Base-by-base conservation (phyloP, 768 basidiomycete genomes). In the Lentinula aciculospora region DNA sequence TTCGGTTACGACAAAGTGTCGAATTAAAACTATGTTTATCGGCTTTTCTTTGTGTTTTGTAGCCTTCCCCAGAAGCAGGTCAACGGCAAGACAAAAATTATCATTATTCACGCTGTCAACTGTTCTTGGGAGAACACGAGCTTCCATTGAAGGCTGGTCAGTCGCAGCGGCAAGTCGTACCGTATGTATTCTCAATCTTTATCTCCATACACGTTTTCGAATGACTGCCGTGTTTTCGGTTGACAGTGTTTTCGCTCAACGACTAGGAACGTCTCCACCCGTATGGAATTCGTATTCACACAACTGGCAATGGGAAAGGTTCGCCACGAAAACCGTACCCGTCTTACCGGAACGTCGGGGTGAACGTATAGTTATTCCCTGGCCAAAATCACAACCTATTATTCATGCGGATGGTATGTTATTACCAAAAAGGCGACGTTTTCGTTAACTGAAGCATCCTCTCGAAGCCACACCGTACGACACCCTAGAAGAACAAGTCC, bases 31-130 rank as follows among this genome's bases (percentile, higher is more conserved):
- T 61, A 62, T 64, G 69, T 74, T 68, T 61, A 64, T 62, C n/a
- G n/a, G n/a, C 40, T 42, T 29, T 29, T 25, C n/a, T 7, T 21
- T 36, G 5, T 39, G 42, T 37, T 54, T 47, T 32, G 48, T 34
- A 45, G 21, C 21, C 34, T 25, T 25, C 46, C 15, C 36, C 54
- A n/a, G 32, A 56, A 12, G 27, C 17, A 34, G 13, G 23, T n/a
- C 27, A 66, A 37, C 64, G 65, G 13, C 73, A 72, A 56, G 62
- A 74, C 53, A 78, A 77, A 64, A 78, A 78, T 58, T 83, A 84
- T 58, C 86, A 89, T 67, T 94, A 94, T 66, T 88, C 90, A 1
- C 78, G 82, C 64, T 90, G 89, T 67, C 91, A 93, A 66, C 78
- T 94, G 25, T 89, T 82, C 66, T 69, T 93, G 53, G 88, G 88